Evolutionary conservation across 768 basidiomycete species (phyloP).

Genomic region (Pisolithus microcarpus): DNA sequence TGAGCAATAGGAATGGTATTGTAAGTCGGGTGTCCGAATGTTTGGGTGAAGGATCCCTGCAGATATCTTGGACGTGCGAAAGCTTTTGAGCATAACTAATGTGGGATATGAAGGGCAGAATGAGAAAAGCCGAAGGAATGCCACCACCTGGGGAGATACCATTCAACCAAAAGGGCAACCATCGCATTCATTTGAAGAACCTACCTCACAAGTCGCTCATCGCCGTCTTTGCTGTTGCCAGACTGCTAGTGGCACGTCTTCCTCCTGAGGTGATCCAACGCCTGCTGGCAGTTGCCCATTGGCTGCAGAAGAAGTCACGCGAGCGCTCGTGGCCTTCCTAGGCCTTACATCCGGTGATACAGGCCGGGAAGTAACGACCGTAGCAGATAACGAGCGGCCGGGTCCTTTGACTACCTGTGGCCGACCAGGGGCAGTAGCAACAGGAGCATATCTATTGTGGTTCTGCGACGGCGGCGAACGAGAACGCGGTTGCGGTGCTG

Average conservation of each 20-base stretch:
- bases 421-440: constrained; percentile 18
- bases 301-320: constrained; percentile 38
- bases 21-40: neutral
- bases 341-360: constrained; percentile 41
- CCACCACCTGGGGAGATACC: neutral
- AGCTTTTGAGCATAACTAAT: neutral
- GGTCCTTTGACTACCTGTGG: constrained; percentile 34
- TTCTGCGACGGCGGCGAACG: constrained; percentile 48
- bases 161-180: neutral
- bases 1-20: constrained; percentile 7
- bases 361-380: constrained; percentile 34
- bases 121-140: neutral
- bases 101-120: neutral
- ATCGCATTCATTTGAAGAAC: neutral
- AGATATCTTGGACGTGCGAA: constrained; percentile 2
- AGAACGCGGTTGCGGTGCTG: constrained; percentile 34
- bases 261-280: constrained; percentile 43
- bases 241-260: constrained; percentile 72
- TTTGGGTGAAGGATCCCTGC: neutral
- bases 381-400: constrained; percentile 70
- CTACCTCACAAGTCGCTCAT: constrained; percentile 18
- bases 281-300: constrained; percentile 38
- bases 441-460: constrained; percentile 31
- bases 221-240: constrained; percentile 71
- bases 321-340: constrained; percentile 62